Base-by-base conservation (phyloP, 352 stramenopile genomes). In the Phytophthora fragariae region DNA sequence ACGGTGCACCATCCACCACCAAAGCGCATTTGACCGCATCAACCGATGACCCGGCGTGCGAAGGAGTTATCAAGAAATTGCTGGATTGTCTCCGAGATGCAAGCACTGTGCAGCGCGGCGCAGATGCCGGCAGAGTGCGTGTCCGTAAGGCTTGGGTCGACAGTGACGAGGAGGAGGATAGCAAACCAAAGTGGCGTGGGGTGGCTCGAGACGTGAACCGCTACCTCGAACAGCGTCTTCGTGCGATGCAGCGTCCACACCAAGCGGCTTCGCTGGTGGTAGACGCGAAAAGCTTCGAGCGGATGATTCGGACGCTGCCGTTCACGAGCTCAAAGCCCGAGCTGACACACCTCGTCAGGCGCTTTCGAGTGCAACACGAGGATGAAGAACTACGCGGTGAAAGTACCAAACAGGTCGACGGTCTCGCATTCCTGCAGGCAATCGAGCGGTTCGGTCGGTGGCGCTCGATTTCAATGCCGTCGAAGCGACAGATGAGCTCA, bases 21-120 rank as follows among this genome's bases (percentile, higher is more conserved):
- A 76, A 46, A 31, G 3, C 24, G 1, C 31, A 55, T 46, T 24
- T 59, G 12, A 31, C 27, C 9, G 49, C 65, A 54, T 57, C 72
- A 31, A 24, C 68, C 27, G 57, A 80, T 66, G 61, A 79, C 44
- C 41, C 70, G 11, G 67, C 77, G 1, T 90, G 84, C 8, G 83
- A 88, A 61, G 67, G 65, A n/a, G 73, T 85, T 12, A 31, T 91
- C 15, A 79, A 73, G 59, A 91, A 89, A 54, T 44, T 93, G 10
- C 78, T 92, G 8, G 74, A 90, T 39, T 68, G 75, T 35, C 78
- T 88, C n/a, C 73, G 78, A 17, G 74, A 75, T 24, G 65, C 68
- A 12, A 78, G 56, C 17, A 9, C 72, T 8, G 39, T 69, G n/a
- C 59, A 68, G 46, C 66, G 67, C 24, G 17, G 21, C 31, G 8